Conservation (phyloP, 768 basidiomycete genomes). For the Trichaptum fuscoviolaceum region DNA sequence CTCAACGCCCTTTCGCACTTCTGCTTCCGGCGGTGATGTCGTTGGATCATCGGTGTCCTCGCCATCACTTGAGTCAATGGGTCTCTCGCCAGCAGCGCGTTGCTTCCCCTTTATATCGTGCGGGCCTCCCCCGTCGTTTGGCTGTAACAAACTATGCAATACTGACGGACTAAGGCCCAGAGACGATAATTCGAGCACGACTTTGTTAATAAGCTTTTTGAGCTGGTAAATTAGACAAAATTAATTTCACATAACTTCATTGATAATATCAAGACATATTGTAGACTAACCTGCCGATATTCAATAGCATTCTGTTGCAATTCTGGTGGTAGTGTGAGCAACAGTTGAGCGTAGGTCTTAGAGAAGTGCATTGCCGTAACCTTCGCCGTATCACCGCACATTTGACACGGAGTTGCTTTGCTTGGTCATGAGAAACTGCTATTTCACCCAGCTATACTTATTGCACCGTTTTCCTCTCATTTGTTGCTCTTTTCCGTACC, state of each 20-base stretch:
- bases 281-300: conserved; percentile 61
- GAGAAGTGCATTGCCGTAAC: conserved; percentile 58
- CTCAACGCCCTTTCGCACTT: not conserved
- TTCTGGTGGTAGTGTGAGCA: conserved; percentile 68
- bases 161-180: conserved; percentile 47
- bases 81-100: conserved; percentile 5
- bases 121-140: conserved; percentile 7
- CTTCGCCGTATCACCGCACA: not conserved
- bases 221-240: conserved; percentile 41
- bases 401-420: no score
- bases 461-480: no score
- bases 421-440: no score
- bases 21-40: conserved; percentile 7
- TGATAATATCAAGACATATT: not conserved
- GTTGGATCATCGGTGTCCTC: conserved; percentile 11
- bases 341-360: conserved; percentile 59
- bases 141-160: conserved; percentile 20
- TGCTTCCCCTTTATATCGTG: conserved; percentile 22
- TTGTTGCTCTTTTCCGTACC: no score
- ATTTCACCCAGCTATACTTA: no score
- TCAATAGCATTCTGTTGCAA: conserved; percentile 75
- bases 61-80: not conserved
- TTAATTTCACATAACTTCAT: not conserved
- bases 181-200: conserved; percentile 70
- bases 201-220: conserved; percentile 84